Evolutionary conservation across 1,139 yeast genomes (phyloP).

Genomic region (Wickerhamomyces sp.): DNA sequence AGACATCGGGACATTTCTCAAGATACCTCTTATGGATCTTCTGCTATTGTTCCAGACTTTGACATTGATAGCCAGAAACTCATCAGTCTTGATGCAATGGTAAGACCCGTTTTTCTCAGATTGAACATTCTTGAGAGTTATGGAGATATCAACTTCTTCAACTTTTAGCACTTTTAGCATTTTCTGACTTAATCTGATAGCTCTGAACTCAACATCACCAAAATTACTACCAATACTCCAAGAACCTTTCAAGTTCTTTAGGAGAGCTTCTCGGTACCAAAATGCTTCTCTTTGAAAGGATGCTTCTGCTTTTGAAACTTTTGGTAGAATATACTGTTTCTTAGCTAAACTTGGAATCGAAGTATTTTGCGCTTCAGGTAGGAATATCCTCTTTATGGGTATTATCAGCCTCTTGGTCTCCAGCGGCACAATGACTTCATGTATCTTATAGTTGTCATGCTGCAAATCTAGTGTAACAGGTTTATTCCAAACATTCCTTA

Average conservation of each 20-base stretch:
- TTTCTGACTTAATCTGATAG: conserved; percentile 50
- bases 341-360: conserved; percentile 72
- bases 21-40: conserved; percentile 43
- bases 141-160: conserved; percentile 40
- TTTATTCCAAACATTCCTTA: conserved; percentile 66
- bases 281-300: conserved; percentile 54
- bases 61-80: conserved; percentile 45
- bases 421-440: conserved; percentile 28
- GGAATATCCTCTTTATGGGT: conserved; percentile 56
- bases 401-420: conserved; percentile 57
- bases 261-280: conserved; percentile 72
- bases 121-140: conserved; percentile 26
- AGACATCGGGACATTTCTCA: conserved; percentile 62
- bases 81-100: conserved; percentile 34
- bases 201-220: conserved; percentile 64
- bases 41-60: conserved; percentile 41
- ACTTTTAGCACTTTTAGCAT: conserved; percentile 48
- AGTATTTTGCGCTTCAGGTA: conserved; percentile 38
- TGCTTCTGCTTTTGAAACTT: conserved; percentile 47
- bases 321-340: conserved; percentile 67
- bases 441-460: conserved; percentile 40
- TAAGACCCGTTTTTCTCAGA: conserved; percentile 13
- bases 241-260: conserved; percentile 52
- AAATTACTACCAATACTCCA: conserved; percentile 49
- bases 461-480: conserved; percentile 28